Base-by-base conservation (phyloP, 768 basidiomycete species). In the Lentinula aciculospora region DNA sequence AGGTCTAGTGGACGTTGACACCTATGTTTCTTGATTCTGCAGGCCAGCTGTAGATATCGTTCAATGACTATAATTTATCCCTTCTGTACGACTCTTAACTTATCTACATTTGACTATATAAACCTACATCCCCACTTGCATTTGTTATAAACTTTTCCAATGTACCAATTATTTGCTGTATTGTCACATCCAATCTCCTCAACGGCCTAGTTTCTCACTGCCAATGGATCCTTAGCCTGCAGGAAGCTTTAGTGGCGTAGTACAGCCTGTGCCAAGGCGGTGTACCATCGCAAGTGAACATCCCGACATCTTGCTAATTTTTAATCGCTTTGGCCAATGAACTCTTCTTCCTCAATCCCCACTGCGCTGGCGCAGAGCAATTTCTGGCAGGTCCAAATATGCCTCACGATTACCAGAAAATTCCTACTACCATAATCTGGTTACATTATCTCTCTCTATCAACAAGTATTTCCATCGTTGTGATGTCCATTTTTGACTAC, bases 321-420 rank as follows among this genome's bases (percentile, higher is more conserved):
- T 31, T 13, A 21, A 39, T 6, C 23, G 40, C 39, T n/a, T 31
- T 45, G 40, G 19, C 12, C 42, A 25, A 23, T 15, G 3, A 40
- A 6, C 39, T 44, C 36, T 32, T 36, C 27, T 10, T n/a, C 19
- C 15, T 2, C 32, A 17, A 21, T n/a, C n/a, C 19, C 28, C 15
- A 56, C 54, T 45, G 54, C 40, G 54, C 54, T 44, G 54, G 54
- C 51, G 36, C 51, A 53, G 54, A 44, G 29, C 40, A 56, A 8
- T 45, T 56, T 40, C 37, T 56, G 54, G 54, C n/a, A 54, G 34
- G 53, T 23, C 53, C 40, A 27, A 36, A 54, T 25, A 23, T 46
- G 44, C 54, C 32, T 12, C 10, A 40, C 6, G 12, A 25, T 39
- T 3, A 17, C 17, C 34, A 29, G 13, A 19, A 13, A 3, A 44